Evolutionary conservation across 148 eudicot genomes (phyloP).

Genomic region (Cornus kousa): DNA sequence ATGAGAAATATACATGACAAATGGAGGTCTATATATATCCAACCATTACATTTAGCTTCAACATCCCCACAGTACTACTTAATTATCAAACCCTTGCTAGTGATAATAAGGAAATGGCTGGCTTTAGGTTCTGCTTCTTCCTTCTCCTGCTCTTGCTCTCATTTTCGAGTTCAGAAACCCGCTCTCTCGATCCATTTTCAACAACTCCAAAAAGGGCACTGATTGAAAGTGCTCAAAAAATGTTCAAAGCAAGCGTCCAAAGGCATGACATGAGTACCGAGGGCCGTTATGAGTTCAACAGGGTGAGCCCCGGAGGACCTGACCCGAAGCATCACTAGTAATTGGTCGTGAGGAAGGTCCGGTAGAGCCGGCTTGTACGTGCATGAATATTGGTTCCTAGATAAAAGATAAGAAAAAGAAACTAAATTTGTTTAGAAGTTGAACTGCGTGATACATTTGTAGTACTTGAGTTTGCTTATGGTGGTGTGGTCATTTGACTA

Average conservation of each 20-base stretch:
- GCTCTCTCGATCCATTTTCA: conserved; percentile 17
- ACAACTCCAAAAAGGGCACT: conserved; percentile 13
- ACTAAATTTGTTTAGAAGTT: too few relatives aligned
- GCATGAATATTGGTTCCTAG: background rate
- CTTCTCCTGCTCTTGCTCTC: conserved; percentile 18
- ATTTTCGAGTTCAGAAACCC: conserved; percentile 17
- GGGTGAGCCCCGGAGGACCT: conserved; percentile 53
- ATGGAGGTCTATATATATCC: conserved; percentile 19
- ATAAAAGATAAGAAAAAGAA: background rate
- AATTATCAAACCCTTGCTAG: background rate
- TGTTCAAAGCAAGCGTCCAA: conserved; percentile 31
- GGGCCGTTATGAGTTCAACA: conserved; percentile 16
- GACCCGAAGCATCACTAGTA: conserved; percentile 53
- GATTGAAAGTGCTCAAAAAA: conserved; percentile 31
- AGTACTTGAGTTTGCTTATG: background rate
- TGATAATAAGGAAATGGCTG: conserved; percentile 18
- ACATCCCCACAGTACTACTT: background rate
- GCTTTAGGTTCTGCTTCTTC: conserved; percentile 33
- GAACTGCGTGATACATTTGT: background rate
- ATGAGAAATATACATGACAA: background rate
- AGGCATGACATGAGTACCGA: conserved; percentile 5
- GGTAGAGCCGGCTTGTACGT: background rate
- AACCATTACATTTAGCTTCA: background rate
- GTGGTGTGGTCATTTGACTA: background rate
- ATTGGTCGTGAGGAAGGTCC: background rate